phyloP scores from a whole-genome alignment of 2,329 filamentous ascomycete species.

The Sporothrix pseudoabietina region DNA sequence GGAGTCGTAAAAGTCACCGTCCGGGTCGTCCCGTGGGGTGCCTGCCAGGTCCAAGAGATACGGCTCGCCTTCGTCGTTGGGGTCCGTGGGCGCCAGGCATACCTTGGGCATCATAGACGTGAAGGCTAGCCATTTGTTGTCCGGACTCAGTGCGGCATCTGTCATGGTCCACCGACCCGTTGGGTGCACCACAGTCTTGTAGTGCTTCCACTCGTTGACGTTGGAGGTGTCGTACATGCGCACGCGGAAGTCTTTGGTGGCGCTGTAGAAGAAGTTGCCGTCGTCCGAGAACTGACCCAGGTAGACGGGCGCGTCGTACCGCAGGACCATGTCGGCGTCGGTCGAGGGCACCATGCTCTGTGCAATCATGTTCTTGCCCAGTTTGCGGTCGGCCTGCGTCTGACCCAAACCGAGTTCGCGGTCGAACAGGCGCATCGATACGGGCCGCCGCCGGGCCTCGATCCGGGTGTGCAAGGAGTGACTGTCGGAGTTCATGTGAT shows the following conservation, averaged over 20 bases:
- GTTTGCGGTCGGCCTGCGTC: slow-evolving; percentile 43
- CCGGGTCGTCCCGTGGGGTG: slow-evolving; percentile 40
- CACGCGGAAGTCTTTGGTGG: slow-evolving; percentile 88
- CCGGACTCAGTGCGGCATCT: slow-evolving; percentile 85
- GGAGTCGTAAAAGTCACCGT: slow-evolving; percentile 39
- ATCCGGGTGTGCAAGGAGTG: slow-evolving; percentile 33
- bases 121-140: slow-evolving; percentile 90
- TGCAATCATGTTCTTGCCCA: slow-evolving; percentile 66
- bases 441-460: slow-evolving; percentile 44
- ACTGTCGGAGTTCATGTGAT: slow-evolving; percentile 26
- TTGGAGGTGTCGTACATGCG: slow-evolving; percentile 98
- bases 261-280: slow-evolving; percentile 95
- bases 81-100: slow-evolving; percentile 84
- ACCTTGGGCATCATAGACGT: slow-evolving; percentile 84
- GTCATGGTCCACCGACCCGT: slow-evolving; percentile 95
- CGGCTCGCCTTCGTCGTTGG: slow-evolving; percentile 76
- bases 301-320: slow-evolving; percentile 84
- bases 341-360: slow-evolving; percentile 76
- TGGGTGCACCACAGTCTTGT: slow-evolving; percentile 85
- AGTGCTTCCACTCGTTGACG: slow-evolving; percentile 92
- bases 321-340: slow-evolving; percentile 80
- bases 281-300: slow-evolving; percentile 96
- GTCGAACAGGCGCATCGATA: slow-evolving; percentile 73
- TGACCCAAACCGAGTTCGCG: slow-evolving; percentile 76
- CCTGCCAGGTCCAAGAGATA: slow-evolving; percentile 74